Base-by-base conservation (phyloP, 1,284 basidiomycete genomes). In the Ceratobasidium sp. region DNA sequence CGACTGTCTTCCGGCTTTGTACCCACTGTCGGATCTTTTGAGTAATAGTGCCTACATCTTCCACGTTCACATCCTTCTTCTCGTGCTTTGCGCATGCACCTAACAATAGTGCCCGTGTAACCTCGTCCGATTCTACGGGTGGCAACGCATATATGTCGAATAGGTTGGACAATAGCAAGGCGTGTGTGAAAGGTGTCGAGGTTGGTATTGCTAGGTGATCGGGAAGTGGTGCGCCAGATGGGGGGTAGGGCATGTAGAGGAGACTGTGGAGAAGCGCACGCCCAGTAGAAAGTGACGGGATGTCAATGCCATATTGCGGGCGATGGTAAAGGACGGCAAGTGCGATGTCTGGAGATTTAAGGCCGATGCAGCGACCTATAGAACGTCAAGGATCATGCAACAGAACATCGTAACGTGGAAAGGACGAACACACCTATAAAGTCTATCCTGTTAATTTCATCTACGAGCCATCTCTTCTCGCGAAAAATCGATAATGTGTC, bases 231-330 rank as follows among this genome's bases (percentile, higher is more conserved):
- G 69, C 43, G 16, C 58, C 53, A 13, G 48, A n/a, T 11, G 69
- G 56, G 13, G 69, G 58, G 14, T 39, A 34, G 54, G 46, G 41
- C 34, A 63, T 34, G 39, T 72, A 34, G 34, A 77, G 63, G 58
- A 78, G 64, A 59, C 72, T 49, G 49, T 73, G 74, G 3, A 79
- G 74, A 29, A 79, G 76, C 9, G 77, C 77, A 2, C 78, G 78
- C 14, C 78, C 78, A 6, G 74, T 72, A 0, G 56, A 41, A 19
- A 78, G 53, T 24, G 71, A 73, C 6, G 76, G 75, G 8, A 79
- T 64, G n/a, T 78, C 78, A 16, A 79, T 62, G 0, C 77, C 78
- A 73, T 76, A 78, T 56, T 75, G 76, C 22, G 74, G 74, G 11
- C 76, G 75, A 49, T 79, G 71, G 16, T 75, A 61, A 24, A 78